Conservation (phyloP, 176 grass and related monocot species). For the Aegilops speltoides region DNA sequence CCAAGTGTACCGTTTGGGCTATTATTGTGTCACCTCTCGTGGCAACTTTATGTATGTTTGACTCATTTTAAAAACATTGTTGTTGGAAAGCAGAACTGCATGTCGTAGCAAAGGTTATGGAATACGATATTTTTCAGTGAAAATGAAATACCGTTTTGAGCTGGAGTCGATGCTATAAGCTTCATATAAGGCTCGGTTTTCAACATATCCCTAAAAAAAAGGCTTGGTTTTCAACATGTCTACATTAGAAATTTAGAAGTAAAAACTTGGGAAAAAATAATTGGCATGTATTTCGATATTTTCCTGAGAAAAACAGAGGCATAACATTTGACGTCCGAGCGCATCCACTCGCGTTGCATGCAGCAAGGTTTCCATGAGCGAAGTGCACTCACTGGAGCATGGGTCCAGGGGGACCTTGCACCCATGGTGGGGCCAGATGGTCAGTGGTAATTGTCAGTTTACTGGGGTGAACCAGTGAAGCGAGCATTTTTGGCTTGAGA, state of each 20-base stretch:
- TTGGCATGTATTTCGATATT: background rate
- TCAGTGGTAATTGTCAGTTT: background rate
- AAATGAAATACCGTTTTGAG: too few relatives aligned
- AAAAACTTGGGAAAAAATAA: background rate
- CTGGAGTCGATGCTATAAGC: background rate
- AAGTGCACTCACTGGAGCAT: too few relatives aligned
- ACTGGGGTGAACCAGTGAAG: background rate
- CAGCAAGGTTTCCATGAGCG: background rate
- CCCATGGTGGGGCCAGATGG: background rate
- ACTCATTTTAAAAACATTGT: background rate
- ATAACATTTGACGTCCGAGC: background rate
- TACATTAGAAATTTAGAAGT: background rate
- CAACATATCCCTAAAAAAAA: too few relatives aligned
- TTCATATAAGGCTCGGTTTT: background rate
- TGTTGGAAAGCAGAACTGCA: background rate
- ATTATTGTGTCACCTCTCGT: background rate
- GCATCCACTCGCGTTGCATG: background rate
- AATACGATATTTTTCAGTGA: background rate
- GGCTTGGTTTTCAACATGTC: background rate
- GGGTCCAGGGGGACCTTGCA: too few relatives aligned
- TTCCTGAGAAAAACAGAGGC: background rate
- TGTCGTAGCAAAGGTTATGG: background rate
- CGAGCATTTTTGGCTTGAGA: background rate
- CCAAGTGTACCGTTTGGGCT: background rate
- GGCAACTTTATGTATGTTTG: fast-evolving